Conservation (phyloP, 2,329 filamentous ascomycete species). For the Aspergillus sp. region DNA sequence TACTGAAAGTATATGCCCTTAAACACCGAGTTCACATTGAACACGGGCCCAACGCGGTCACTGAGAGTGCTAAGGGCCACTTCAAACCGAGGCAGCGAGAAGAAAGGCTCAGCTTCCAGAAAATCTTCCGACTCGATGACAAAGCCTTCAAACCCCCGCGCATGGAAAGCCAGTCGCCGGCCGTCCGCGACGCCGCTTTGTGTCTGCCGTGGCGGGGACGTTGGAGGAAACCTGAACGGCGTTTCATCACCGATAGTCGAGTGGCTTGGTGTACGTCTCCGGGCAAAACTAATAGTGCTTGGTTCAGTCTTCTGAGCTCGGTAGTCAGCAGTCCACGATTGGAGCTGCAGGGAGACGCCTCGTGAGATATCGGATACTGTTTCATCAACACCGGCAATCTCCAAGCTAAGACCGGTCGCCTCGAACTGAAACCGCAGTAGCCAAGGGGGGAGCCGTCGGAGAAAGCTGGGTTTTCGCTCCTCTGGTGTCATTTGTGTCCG, state of each 20-base stretch:
- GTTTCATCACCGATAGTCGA: conserved; percentile 66
- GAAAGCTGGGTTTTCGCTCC: conserved; percentile 61
- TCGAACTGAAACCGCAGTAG: conserved; percentile 80
- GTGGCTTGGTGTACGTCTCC: conserved; percentile 73
- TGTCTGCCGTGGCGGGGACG: conserved; percentile 46
- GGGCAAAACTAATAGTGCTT: conserved; percentile 39
- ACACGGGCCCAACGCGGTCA: conserved; percentile 81
- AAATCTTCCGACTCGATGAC: conserved; percentile 84
- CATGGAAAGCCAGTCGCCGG: conserved; percentile 74
- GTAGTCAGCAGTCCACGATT: conserved; percentile 87
- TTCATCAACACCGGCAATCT: conserved; percentile 84
- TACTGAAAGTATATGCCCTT: conserved; percentile 81
- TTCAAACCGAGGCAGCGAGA: conserved; percentile 84
- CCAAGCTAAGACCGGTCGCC: conserved; percentile 83
- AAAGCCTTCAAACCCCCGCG: conserved; percentile 81
- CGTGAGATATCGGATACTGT: conserved; percentile 78
- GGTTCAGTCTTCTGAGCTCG: conserved; percentile 74
- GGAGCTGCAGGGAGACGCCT: conserved; percentile 81
- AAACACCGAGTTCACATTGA: conserved; percentile 80
- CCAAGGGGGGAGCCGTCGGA: conserved; percentile 81
- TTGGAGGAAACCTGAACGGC: conserved; percentile 51
- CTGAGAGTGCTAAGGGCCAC: conserved; percentile 80
- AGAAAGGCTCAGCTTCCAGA: conserved; percentile 80
- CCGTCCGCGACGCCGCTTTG: conserved; percentile 64
- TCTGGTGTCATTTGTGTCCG: conserved; percentile 53